Conservation (phyloP, 78 protist species). For the Pelomyxa schiedti region DNA sequence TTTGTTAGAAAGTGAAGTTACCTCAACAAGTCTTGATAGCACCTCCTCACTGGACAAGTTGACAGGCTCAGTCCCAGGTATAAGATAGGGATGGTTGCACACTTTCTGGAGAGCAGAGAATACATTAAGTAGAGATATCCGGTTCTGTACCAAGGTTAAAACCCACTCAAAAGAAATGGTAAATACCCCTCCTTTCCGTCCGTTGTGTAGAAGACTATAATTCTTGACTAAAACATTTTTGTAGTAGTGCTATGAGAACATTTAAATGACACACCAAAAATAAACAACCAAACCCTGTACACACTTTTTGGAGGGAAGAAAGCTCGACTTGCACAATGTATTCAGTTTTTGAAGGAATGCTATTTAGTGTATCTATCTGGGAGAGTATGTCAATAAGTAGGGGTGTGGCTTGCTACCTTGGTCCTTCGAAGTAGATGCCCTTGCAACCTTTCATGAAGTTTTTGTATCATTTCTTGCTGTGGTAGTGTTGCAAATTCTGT, state of each 20-base stretch:
- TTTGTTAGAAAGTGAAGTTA: too few relatives aligned
- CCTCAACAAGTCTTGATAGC: neutral
- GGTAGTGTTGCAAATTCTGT: constrained; percentile 30
- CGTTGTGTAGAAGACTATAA: constrained; percentile 20
- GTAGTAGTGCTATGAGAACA: too few relatives aligned
- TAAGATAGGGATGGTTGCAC: constrained; percentile 89
- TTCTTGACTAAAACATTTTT: constrained; percentile 53
- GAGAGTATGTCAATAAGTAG: too few relatives aligned
- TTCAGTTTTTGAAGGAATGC: constrained; percentile 67
- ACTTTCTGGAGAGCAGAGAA: constrained; percentile 81
- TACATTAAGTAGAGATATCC: constrained; percentile 69
- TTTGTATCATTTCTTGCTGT: constrained; percentile 25
- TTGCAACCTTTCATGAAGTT: constrained; percentile 62
- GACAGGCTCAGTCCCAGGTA: constrained; percentile 41
- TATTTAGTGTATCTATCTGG: constrained; percentile 80
- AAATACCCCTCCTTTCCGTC: constrained; percentile 2
- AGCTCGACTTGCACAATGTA: constrained; percentile 76
- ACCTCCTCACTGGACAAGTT: neutral
- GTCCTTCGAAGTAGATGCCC: constrained; percentile 75
- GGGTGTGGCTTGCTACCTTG: too few relatives aligned
- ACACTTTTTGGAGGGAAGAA: constrained; percentile 54
- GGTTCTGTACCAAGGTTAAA: constrained; percentile 38
- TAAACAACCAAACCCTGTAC: too few relatives aligned
- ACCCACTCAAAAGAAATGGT: too few relatives aligned
- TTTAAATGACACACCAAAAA: too few relatives aligned